Evolutionary conservation across 192 early-diverging fungal species (phyloP), one percentile per base, ranked within the genome.

Genomic region (Kappamyces sp.): DNA sequence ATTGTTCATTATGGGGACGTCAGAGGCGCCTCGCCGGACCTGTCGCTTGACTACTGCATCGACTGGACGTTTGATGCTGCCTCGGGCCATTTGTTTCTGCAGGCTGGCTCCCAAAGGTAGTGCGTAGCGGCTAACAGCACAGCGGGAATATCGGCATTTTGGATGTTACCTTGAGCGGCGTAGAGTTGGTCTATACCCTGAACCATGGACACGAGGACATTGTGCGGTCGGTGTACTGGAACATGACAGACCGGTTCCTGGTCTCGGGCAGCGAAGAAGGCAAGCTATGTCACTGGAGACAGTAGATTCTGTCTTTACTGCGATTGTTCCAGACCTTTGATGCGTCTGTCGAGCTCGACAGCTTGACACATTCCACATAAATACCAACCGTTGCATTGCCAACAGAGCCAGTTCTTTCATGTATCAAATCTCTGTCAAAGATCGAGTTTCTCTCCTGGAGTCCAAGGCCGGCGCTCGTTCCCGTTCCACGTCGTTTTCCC

Each of bases 1-100:
- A n/a, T n/a, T n/a, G n/a, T n/a, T n/a, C n/a, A n/a, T n/a, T 94
- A 88, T 72, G 91, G 93, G 35, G 92, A 98, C 69, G 80, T 94
- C 47, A 76, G 93, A 48, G 49, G 71, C 15, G 66, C 64, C 31
- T 65, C 71, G 3, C 51, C 72, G 12, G 49, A 58, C 7, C 14
- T 75, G 39, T 62, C 70, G 2, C 64, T 91, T 12, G 87, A 96
- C 59, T 98, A 95, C 63, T 80, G 84, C 15, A 22, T 57, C 38
- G 91, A 89, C 46, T 91, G 87, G 60, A 70, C 74, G 2, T 98
- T 89, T 65, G 86, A 92, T 52, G 55, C 70, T 6, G 60, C 51
- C 2, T 57, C 73, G 0, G 80, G 87, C 66, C 73, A 93, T 22
- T 75, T 96, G 40, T 98, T 78, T 64, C 61, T 96, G 47, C 65